Evolutionary conservation across 495 filamentous ascomycete species (phyloP), one percentile per base, ranked within the genome.

Genomic region (Xylaria acuta): DNA sequence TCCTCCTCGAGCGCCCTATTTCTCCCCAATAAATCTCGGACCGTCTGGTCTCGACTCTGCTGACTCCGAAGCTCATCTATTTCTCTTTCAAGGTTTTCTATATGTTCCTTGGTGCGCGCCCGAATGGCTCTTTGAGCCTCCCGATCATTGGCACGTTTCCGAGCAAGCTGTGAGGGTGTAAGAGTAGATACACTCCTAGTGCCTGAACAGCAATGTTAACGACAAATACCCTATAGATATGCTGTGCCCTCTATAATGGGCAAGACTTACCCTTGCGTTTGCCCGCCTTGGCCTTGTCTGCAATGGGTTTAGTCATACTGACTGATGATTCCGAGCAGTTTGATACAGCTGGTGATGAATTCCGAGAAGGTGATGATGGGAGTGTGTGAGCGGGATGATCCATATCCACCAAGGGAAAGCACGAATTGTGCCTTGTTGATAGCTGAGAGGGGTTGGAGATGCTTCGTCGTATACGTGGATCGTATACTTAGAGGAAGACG

Each of bases 41-140:
- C 75, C 25, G 75, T 79, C 53, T 80, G 77, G 71, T 84, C 82
- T 12, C 77, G 77, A 47, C 69, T 75, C 43, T 79, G 75, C 36
- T 76, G 75, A 58, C 73, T 79, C 34, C 78, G 77, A 45, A 82
- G 87, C 45, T 93, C 91, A 22, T 86, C 87, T 51, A 96, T 88
- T 62, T 90, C 88, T 64, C 85, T 84, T 80, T 97, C 92, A 27
- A 97, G 84, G 27, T 81, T 84, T 66, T 94, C 92, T 72, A 97
- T 96, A 75, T 94, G 91, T 67, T 89, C 85, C 75, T 94, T 95
- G 14, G 92, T 97, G 70, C 94, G 86, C 75, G 93, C 91, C 20
- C 94, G 87, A 70, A 97, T 97, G 22, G 92, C 93, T 63, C 92
- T 88, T 79, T 97, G 94, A 22, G 94, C 94, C 81, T 95, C 92